Evolutionary conservation across 345 rosid genomes (phyloP), one percentile per base, ranked within the genome.

Genomic region (Hibiscus tridactylites): DNA sequence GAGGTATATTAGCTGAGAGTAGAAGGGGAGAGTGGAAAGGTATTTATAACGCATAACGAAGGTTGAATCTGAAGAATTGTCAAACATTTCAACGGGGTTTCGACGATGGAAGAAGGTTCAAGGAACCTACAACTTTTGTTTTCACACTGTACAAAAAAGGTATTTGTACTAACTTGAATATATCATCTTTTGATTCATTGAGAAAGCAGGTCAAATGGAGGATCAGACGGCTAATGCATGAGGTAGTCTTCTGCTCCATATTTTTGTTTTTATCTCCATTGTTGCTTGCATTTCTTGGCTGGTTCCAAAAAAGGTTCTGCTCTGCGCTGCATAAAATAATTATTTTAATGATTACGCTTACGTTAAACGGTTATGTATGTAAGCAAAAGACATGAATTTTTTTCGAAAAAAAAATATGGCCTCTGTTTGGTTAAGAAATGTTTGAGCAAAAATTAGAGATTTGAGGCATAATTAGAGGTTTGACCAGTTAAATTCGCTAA

Each of bases 61-160:
- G 39, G 12, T 47, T 49, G 58, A 67, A 16, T 67, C 8, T 67
- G 59, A 49, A 7, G 42, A 67, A 24, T 67, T 24, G 77, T 76
- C 81, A 29, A 57, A 57, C 61, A 7, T 57, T 24, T 57, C 61
- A 76, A 78, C 69, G 59, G 59, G 71, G 65, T 50, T 57, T 70
- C 58, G 74, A 77, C 65, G 72, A 70, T 31, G 11, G 46, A 46
- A 31, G 52, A 56, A 24, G 33, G 31, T 21, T 57, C 61, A 9
- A 65, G 74, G 80, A 80, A 70, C 47, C 64, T 10, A 52, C 77
- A 54, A n/a, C 28, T 64, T 31, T 57, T 37, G 42, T 37, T 37
- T 37, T 37, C 6, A 37, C 42, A 37, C 42, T 37, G 42, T 6
- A 37, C 42, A 37, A 1, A 37, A 28, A 6, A 2, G 31, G 15